Evolutionary conservation across 345 rosid species (phyloP).

Genomic region (Populus alba): DNA sequence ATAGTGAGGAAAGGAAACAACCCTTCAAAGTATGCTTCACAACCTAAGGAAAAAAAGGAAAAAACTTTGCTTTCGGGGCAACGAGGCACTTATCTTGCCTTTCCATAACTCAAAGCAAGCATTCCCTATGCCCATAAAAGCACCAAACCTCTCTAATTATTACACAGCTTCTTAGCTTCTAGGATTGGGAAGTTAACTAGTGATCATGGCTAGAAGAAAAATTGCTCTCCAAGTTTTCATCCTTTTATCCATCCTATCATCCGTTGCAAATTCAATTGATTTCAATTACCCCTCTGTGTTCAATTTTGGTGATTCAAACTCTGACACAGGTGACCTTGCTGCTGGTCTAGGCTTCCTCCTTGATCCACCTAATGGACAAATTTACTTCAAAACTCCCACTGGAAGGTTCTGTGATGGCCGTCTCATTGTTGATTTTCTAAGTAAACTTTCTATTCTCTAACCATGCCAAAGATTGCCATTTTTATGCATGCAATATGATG

Average conservation of each 20-base stretch:
- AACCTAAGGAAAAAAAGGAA: neutral
- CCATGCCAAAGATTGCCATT: neutral
- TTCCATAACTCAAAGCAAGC: conserved; percentile 24
- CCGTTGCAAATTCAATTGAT: conserved; percentile 24
- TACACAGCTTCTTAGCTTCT: neutral
- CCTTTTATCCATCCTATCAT: conserved; percentile 2
- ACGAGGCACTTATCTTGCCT: conserved; percentile 5
- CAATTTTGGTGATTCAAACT: conserved; percentile 69
- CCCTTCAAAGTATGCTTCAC: conserved; percentile 5
- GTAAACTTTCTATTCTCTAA: conserved; percentile 26
- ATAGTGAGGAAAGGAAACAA: neutral
- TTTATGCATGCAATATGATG: neutral
- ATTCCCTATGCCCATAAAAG: neutral
- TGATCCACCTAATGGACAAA: conserved; percentile 45
- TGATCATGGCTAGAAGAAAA: conserved; percentile 18
- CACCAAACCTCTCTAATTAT: neutral
- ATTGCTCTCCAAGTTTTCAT: conserved; percentile 2
- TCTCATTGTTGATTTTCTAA: conserved; percentile 54
- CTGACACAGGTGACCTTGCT: conserved; percentile 55
- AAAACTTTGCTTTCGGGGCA: conserved; percentile 18
- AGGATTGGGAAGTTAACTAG: neutral
- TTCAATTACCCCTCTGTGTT: conserved; percentile 49
- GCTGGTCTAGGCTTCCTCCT: conserved; percentile 51
- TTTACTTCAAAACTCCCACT: conserved; percentile 43
- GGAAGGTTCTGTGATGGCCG: conserved; percentile 72